Base-by-base conservation (phyloP, 2,329 filamentous ascomycete species). In the Botrytis sinoallii region DNA sequence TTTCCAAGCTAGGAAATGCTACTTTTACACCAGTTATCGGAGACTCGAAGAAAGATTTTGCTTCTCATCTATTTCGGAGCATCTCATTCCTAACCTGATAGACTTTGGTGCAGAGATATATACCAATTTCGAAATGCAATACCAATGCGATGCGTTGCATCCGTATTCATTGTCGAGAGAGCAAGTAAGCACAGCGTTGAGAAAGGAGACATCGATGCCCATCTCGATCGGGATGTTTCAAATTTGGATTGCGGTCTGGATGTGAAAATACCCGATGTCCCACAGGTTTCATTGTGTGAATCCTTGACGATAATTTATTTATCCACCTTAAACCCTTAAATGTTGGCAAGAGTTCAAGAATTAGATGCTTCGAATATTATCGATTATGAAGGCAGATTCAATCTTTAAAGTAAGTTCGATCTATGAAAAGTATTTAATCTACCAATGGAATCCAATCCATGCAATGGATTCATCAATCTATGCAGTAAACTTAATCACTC, bases 331-430 rank as follows among this genome's bases (percentile, higher is more conserved):
- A 60, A 22, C 14, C 10, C 20, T 60, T 38, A 20, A 14, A 14
- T 8, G 9, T 38, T 60, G 9, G 20, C 1, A 6, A 38, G 55
- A 60, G 16, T 55, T n/a, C 0, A 7, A 25, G 29, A 38, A 29
- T 55, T 29, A 3, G n/a, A 29, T 55, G 14, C 14, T 29, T 18
- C n/a, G n/a, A 3, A 18, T 55, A 6, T 55, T 16, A 3, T 55
- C n/a, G 7, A 3, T 4, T 18, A 3, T 1, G 22, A 9, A n/a
- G 12, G 8, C 18, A 8, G 2, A 16, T 40, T 40, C 9, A 6
- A 38, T 38, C 2, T 25, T 7, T 38, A 12, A 16, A 16, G 12
- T 7, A 5, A 16, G 6, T 25, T 61, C 32, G 1, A 38, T 61
- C 4, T 38, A 6, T 8, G 6, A 25, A 7, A 60, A 10, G 2